These are phyloP conservation scores for Multifurca ochricompacta DNA, from an alignment of 768 basidiomycete species.

Conservation along the genomic window DNA sequence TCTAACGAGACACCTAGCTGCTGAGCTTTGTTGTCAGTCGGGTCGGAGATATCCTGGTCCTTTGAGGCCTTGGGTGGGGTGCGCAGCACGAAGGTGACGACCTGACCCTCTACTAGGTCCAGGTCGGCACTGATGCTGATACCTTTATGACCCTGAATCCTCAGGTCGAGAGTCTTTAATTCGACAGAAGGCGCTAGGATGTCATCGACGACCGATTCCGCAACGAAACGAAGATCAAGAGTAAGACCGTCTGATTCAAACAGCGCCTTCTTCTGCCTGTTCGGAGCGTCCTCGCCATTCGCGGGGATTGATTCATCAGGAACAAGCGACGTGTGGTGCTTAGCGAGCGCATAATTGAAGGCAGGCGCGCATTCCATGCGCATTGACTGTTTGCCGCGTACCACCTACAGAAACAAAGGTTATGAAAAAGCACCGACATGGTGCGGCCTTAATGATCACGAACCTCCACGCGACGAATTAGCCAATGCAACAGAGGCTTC, in stretches of 20 bases:
- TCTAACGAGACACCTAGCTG: slow-evolving; percentile 40
- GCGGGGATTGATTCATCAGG: slow-evolving; percentile 38
- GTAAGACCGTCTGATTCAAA: slow-evolving; percentile 52
- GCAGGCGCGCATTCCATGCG: slow-evolving; percentile 90
- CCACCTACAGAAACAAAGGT: slow-evolving; percentile 38
- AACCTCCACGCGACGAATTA: slow-evolving; percentile 74
- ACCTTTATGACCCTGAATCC: slow-evolving; percentile 68
- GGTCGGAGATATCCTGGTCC: slow-evolving; percentile 25
- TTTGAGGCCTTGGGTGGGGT: slow-evolving; percentile 43
- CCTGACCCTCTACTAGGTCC: slow-evolving; percentile 73
- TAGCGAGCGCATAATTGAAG: slow-evolving; percentile 85
- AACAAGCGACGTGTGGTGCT: slow-evolving; percentile 57
- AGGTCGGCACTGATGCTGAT: slow-evolving; percentile 51
- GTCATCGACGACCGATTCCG: slow-evolving; percentile 47
- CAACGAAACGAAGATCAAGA: slow-evolving; percentile 73
- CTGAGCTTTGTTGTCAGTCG: slow-evolving; percentile 35
- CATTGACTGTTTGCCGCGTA: slow-evolving; percentile 76
- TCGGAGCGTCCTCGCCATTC: slow-evolving; percentile 19
- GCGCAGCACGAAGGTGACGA: slow-evolving; percentile 81
- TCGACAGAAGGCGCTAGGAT: slow-evolving; percentile 45
- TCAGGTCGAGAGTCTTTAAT: slow-evolving; percentile 57
- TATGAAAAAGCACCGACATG: neutral
- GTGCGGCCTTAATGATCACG: neutral
- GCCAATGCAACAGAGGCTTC: slow-evolving; percentile 73
- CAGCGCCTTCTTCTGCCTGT: slow-evolving; percentile 47